Base-by-base conservation (phyloP, 495 filamentous ascomycete genomes). In the Ascodesmis nigricans region DNA sequence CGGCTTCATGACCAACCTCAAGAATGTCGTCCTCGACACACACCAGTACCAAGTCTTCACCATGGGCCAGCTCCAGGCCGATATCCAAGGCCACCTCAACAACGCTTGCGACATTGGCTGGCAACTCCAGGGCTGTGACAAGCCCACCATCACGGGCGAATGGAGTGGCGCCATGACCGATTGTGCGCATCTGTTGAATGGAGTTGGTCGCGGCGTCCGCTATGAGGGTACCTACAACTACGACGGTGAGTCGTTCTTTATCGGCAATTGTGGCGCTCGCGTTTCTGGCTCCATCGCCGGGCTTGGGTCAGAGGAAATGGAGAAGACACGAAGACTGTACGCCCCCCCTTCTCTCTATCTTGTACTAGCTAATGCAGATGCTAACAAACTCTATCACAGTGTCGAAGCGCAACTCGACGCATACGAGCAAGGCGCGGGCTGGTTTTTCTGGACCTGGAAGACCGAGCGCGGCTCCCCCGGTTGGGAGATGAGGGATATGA, bases 391-490 rank as follows among this genome's bases (percentile, higher is more conserved):
- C 5, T 13, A 9, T n/a, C 24, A 36, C n/a, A 49, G 46, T 47
- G 70, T 79, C 35, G 72, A 78, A 45, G 73, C 69, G 4, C 76
- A 82, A 49, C 58, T 82, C 8, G 73, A 77, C 47, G 73, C 74
- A 4, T 81, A 65, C 43, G 75, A 81, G 57, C 58, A 61, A 46
- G 64, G 62, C 13, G 56, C 48, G 0, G 77, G 77, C 10, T 83
- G 77, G 77, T 56, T 83, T 37, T 81, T 75, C 56, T 83, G 77
- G 77, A 71, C 69, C 4, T 81, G 77, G 68, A 83, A 80, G 58
- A 79, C 71, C n/a, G 77, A 90, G 44, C 57, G 53, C 18, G 72
- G 65, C 24, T 67, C 79, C 18, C 82, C 82, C 0, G 79, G 83
- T 55, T 92, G 82, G 82, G 69, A 84, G 49, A 71, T 90, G 64